Conservation (phyloP, 108 stramenopile species). For the Pseudonitzschia multiseries region DNA sequence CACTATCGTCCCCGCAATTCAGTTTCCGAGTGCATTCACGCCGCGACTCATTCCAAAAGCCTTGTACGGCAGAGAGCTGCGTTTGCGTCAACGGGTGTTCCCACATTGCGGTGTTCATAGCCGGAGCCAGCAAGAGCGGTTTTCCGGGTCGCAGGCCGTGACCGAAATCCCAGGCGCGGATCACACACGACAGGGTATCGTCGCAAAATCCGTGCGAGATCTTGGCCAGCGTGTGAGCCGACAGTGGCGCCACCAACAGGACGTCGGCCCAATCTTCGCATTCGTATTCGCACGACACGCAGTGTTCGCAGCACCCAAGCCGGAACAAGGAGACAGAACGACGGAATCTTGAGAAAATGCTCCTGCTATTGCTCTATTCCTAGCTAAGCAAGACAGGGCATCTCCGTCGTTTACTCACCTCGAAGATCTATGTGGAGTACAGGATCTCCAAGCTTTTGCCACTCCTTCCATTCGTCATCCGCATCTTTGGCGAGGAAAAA, state of each 20-base stretch:
- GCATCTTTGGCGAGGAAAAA: constrained; percentile 40
- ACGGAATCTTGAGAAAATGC: no score
- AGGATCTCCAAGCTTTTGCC: constrained; percentile 73
- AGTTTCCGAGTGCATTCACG: neutral
- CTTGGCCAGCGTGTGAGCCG: constrained; percentile 86
- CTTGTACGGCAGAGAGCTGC: constrained; percentile 61
- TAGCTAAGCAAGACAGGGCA: neutral
- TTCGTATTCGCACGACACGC: neutral
- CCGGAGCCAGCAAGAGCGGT: constrained; percentile 87
- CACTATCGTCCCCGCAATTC: constrained; percentile 1
- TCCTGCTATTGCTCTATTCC: neutral
- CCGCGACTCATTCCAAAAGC: constrained; percentile 44
- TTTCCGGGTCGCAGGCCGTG: constrained; percentile 47
- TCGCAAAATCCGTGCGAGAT: constrained; percentile 85
- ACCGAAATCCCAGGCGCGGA: constrained; percentile 90
- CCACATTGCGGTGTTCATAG: constrained; percentile 97
- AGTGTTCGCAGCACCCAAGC: neutral
- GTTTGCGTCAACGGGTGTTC: constrained; percentile 77
- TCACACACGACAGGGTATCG: constrained; percentile 79
- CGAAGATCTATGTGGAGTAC: constrained; percentile 92
- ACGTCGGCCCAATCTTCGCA: constrained; percentile 83
- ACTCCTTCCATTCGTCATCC: constrained; percentile 79
- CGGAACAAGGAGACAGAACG: neutral
- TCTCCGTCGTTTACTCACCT: neutral
- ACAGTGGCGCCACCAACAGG: constrained; percentile 75